Evolutionary conservation across 352 stramenopile genomes (phyloP), one percentile per base, ranked within the genome.

Genomic region (Globisporangium camurandrum): DNA sequence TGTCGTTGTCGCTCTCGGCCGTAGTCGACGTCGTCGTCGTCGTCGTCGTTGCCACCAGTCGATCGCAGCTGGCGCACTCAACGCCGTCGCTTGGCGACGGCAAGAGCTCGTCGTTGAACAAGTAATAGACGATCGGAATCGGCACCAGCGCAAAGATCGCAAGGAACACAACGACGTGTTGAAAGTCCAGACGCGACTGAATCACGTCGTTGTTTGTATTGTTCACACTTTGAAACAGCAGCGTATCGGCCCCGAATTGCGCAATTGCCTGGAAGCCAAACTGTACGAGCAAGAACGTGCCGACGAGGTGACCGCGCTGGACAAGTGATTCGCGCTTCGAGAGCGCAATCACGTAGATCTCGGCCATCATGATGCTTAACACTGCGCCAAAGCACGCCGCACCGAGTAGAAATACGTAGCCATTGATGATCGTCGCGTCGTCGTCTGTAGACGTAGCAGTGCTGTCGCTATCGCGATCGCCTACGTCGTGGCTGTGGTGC

Each of bases 321-420:
- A 34, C 51, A 19, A 72, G 47, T 0, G 46, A 24, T 27, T 77
- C 62, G 23, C 59, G 54, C 39, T 67, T 67, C 37, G 58, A 68
- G 44, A 71, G 61, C 34, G 64, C 67, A 20, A 81, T 59, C 17
- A 77, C 60, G 55, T 77, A 77, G 24, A 68, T 74, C 51, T 77
- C 51, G 4, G 57, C 64, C 23, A 77, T 69, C 27, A 75, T 61
- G 20, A 75, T 45, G 6, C 58, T 64, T 23, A 75, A 36, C 17
- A 77, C 75, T 26, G 46, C 66, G 4, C 69, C 69, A 40, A 77
- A 81, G 49, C 67, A 77, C 24, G 67, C 56, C 23, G 54, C 17
- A 27, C 63, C 66, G 0, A 80, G 57, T 20, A 75, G 44, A 2
- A 69, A 33, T 40, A 80, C 61, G 33, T 76, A 76, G 6, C 49